phyloP scores from a whole-genome alignment of 2,329 filamentous ascomycete genomes.

The Cercospora sp. region DNA sequence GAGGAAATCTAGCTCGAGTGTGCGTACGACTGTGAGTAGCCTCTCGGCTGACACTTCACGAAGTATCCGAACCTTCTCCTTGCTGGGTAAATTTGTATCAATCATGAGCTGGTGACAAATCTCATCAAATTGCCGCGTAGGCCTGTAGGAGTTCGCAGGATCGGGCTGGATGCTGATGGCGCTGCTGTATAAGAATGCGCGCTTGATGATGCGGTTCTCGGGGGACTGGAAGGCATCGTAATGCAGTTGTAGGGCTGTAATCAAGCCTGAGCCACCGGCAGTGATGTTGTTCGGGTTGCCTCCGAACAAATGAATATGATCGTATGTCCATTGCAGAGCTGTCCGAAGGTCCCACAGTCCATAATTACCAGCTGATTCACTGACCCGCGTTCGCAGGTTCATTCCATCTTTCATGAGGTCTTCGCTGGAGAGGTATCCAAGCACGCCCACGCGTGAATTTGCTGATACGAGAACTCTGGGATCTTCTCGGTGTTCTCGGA shows the following conservation, averaged over 20 bases:
- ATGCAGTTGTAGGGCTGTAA: constrained; percentile 23
- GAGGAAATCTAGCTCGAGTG: constrained; percentile 19
- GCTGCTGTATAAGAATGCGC: constrained; percentile 25
- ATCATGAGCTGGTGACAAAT: constrained; percentile 24
- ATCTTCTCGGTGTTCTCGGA: constrained; percentile 21
- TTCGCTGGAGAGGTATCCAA: constrained; percentile 45
- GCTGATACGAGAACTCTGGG: constrained; percentile 36
- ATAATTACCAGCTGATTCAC: constrained; percentile 42
- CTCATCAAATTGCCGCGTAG: constrained; percentile 20
- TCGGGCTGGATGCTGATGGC: constrained; percentile 23
- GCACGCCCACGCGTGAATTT: constrained; percentile 40
- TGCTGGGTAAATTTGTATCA: constrained; percentile 16
- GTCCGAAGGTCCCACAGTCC: constrained; percentile 59
- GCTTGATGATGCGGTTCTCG: constrained; percentile 19
- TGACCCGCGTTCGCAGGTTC: constrained; percentile 2
- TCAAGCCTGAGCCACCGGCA: constrained; percentile 43
- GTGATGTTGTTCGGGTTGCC: constrained; percentile 54
- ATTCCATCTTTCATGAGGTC: constrained; percentile 35
- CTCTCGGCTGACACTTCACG: constrained; percentile 21
- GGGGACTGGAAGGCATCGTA: constrained; percentile 25
- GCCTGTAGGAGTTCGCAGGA: constrained; percentile 19
- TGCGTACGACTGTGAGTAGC: constrained; percentile 19
- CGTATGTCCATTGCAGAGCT: constrained; percentile 57
- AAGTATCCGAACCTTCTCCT: constrained; percentile 21
- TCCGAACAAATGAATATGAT: constrained; percentile 53